phyloP scores from a whole-genome alignment of 148 eudicot species.

The Heliamphora exappendiculata region DNA sequence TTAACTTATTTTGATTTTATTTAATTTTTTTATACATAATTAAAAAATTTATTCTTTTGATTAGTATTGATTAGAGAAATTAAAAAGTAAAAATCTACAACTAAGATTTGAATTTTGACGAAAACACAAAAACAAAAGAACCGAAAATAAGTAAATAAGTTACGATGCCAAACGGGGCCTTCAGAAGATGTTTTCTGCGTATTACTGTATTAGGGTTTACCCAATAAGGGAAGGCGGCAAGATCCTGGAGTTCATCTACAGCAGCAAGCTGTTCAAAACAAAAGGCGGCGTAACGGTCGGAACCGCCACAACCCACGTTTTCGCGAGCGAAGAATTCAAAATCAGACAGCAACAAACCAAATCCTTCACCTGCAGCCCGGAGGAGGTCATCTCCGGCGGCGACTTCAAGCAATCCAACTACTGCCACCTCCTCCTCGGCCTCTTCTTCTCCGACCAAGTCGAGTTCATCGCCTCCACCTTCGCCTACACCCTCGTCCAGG shows the following conservation, averaged over 20 bases:
- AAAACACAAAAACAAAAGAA: too few species aligned
- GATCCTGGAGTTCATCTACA: conserved; percentile 63
- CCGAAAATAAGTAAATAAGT: too few species aligned
- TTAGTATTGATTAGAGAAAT: too few species aligned
- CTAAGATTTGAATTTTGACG: too few species aligned
- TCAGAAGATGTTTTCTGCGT: too few species aligned
- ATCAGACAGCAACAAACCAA: conserved; percentile 40
- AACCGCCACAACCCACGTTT: conserved; percentile 75
- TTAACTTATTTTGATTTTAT: too few species aligned
- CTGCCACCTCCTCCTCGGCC: conserved; percentile 74
- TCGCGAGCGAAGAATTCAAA: conserved; percentile 55
- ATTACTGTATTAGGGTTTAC: conserved; percentile 44
- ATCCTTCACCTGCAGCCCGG: conserved; percentile 56
- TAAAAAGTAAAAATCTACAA: too few species aligned
- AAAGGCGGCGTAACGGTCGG: conserved; percentile 60
- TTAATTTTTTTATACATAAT: too few species aligned
- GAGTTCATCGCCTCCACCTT: conserved; percentile 65
- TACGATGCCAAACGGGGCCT: too few species aligned
- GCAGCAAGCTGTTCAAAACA: conserved; percentile 62
- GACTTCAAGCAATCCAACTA: conserved; percentile 65
- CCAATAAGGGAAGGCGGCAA: conserved; percentile 56
- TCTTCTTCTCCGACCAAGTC: conserved; percentile 36
- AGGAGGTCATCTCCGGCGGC: conserved; percentile 53
- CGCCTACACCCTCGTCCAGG: conserved; percentile 58
- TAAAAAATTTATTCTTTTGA: too few species aligned